A percentile compares a stretch with the other conserved stretches of the same genome.
Evolutionary conservation across 2,329 filamentous ascomycete genomes (phyloP).

Genomic region (Penicillium janthinellum): DNA sequence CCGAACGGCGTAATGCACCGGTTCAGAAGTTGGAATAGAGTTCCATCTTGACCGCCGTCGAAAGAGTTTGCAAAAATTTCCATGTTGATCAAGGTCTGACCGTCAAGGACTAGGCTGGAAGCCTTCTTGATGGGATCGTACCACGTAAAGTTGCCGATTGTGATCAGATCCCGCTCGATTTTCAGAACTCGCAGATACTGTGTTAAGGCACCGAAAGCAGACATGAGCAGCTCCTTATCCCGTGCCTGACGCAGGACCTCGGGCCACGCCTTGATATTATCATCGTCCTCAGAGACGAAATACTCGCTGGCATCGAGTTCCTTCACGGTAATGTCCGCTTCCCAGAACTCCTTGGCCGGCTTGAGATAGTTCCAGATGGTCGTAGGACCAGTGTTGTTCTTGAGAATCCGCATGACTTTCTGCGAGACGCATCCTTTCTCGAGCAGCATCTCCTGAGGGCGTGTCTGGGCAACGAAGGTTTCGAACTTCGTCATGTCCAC

Average conservation of each 20-base stretch:
- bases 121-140: conserved; percentile 92
- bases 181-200: conserved; percentile 86
- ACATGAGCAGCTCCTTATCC: conserved; percentile 83
- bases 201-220: conserved; percentile 82
- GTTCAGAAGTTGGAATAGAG: conserved; percentile 87
- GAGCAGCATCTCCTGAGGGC: conserved; percentile 82
- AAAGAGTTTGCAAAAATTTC: conserved; percentile 93
- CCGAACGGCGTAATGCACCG: conserved; percentile 95
- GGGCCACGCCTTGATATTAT: conserved; percentile 73
- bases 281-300: conserved; percentile 64
- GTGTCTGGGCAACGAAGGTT: conserved; percentile 90
- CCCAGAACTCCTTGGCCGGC: conserved; percentile 85
- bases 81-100: conserved; percentile 96
- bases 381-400: conserved; percentile 89
- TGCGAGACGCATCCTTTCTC: conserved; percentile 85
- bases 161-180: conserved; percentile 82
- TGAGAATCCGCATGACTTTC: conserved; percentile 89
- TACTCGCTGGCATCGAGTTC: conserved; percentile 81
- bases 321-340: conserved; percentile 75
- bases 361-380: conserved; percentile 97
- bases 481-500: conserved; percentile 94
- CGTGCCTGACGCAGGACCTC: conserved; percentile 69
- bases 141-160: conserved; percentile 84
- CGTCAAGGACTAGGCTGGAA: conserved; percentile 87
- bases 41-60: conserved; percentile 82